Conservation (phyloP, 805 yeast species). For the Cyberlindnera japonica region DNA sequence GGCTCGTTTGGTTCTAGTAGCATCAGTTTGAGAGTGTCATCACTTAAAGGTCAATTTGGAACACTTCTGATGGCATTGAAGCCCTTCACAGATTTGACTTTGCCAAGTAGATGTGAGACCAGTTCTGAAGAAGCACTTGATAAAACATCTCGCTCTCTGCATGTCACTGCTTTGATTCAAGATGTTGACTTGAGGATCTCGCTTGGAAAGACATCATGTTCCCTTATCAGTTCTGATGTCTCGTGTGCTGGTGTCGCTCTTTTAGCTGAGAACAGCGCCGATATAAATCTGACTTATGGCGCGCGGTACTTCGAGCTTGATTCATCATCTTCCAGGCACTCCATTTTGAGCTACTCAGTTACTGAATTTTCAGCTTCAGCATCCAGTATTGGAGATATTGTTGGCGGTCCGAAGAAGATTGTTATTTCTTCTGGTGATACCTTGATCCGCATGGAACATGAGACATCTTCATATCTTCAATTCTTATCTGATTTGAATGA, state of each 20-base stretch:
- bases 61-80: slow-evolving; percentile 5
- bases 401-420: slow-evolving; percentile 4
- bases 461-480: slow-evolving; percentile 5
- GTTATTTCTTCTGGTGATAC: slow-evolving; percentile 8
- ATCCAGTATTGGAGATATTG: not conserved
- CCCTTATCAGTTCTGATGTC: slow-evolving; percentile 11
- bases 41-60: slow-evolving; percentile 9
- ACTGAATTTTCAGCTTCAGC: slow-evolving; percentile 7
- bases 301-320: slow-evolving; percentile 17
- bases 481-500: slow-evolving; percentile 3
- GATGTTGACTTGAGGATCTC: slow-evolving; percentile 12
- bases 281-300: slow-evolving; percentile 5
- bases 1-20: not conserved
- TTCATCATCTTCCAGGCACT: slow-evolving; percentile 6
- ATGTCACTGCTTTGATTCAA: slow-evolving; percentile 9
- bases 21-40: slow-evolving; percentile 5
- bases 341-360: slow-evolving; percentile 14
- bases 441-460: slow-evolving; percentile 9
- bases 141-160: not conserved
- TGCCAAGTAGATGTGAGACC: not conserved
- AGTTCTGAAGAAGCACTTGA: not conserved
- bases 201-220: slow-evolving; percentile 6
- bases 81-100: slow-evolving; percentile 3
- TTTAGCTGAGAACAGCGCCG: not conserved
- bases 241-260: slow-evolving; percentile 1